Base-by-base conservation (phyloP, 202 grass and related monocot genomes). In the Musa balbisiana region DNA sequence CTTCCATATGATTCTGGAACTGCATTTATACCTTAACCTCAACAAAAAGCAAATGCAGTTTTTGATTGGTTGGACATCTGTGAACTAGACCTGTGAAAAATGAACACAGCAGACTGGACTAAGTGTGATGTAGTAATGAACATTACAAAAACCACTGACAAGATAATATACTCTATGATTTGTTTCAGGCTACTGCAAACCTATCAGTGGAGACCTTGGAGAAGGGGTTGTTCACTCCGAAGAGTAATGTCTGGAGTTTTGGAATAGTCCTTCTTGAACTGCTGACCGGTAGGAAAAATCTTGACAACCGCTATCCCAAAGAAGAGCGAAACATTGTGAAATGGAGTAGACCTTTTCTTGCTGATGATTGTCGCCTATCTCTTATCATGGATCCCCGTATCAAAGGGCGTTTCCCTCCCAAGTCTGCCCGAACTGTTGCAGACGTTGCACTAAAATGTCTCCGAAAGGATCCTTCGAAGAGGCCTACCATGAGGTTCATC, bases 171-270 rank as follows among this genome's bases (percentile, higher is more conserved):
- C 19, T n/a, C 55, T 60, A 20, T 60, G 12, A 49, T n/a, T 76
- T 85, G 78, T 76, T 23, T 52, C 84, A 98, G 94, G 85, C 75
- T 78, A 77, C 81, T 60, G 91, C 88, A 78, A 87, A 89, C 56
- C 71, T 97, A 64, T 94, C 95, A 1, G 88, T 87, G 26, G 95
- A 98, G 82, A 98, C 95, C 27, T 86, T 98, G 83, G 95, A 92
- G 80, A 94, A 94, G 84, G 90, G 91, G 60, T 78, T 92, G 52
- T 71, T 98, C 69, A 98, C 95, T 75, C 95, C 95, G 16, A 98
- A 98, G 82, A 94, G 90, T 77, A 98, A 94, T 0, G 91, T 98
- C 52, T 98, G 91, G 90, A 92, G 91, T 75, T 98, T 93, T 73
- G 95, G 95, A 55, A 83, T 94, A 64, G 85, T 98, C 66, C 79